A percentile compares a stretch with the other conserved stretches of the same genome.
phyloP scores from a whole-genome alignment of 225 moss, liverwort and hornwort genomes.

The Marchantia paleacea region DNA sequence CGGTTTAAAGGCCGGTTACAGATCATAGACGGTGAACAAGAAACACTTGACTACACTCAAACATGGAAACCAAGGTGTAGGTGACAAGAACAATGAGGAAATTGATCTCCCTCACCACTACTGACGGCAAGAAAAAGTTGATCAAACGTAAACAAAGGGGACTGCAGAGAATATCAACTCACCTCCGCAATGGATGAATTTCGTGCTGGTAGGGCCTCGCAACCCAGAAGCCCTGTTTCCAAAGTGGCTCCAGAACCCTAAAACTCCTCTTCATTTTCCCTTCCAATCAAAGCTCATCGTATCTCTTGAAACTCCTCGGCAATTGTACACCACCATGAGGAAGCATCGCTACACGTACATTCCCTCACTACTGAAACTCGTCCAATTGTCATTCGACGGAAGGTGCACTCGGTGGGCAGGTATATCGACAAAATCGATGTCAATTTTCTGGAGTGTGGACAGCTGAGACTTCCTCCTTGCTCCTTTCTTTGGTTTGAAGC shows the following conservation, averaged over 20 bases:
- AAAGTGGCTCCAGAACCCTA: slow-evolving; percentile 33
- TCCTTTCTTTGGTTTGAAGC: background rate
- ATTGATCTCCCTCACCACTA: no score
- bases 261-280: slow-evolving; percentile 36
- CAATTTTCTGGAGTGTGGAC: background rate
- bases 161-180: background rate
- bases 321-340: slow-evolving; percentile 20
- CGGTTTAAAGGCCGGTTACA: no score
- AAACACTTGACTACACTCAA: no score
- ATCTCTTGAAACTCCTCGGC: slow-evolving; percentile 16
- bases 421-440: background rate
- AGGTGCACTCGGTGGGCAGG: background rate
- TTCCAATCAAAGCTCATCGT: slow-evolving; percentile 16
- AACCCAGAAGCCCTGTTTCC: slow-evolving; percentile 38
- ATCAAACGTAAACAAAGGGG: background rate
- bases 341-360: slow-evolving; percentile 9
- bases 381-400: background rate
- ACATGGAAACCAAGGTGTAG: no score
- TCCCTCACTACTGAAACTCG: slow-evolving; percentile 23
- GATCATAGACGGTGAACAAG: no score
- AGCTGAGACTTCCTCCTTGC: background rate
- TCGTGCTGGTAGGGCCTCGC: slow-evolving; percentile 23
- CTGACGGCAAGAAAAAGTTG: no score
- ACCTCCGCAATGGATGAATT: slow-evolving; percentile 6
- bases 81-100: no score